Evolutionary conservation across 192 early-diverging fungal species (phyloP).

Genomic region (Paraglomus occultum): DNA sequence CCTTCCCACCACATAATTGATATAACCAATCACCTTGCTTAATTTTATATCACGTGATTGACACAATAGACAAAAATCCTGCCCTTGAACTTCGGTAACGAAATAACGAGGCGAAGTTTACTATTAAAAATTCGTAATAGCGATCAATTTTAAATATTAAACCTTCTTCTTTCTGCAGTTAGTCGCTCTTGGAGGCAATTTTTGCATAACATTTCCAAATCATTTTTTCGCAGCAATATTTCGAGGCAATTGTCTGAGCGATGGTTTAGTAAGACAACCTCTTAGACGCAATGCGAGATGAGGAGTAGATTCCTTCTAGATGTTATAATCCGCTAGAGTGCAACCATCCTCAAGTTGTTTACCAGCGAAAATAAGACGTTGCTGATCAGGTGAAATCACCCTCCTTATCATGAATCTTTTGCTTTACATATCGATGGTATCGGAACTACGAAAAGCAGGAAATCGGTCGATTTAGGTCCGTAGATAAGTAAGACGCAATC

Average conservation of each 20-base stretch:
- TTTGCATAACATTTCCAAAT: constrained; percentile 99
- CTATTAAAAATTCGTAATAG: too few relatives aligned
- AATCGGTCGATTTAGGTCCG: neutral
- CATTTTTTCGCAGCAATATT: constrained; percentile 99
- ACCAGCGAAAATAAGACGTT: constrained; percentile 99
- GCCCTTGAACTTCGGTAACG: too few relatives aligned
- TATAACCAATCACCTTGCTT: too few relatives aligned
- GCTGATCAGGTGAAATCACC: constrained; percentile 99
- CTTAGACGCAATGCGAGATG: constrained; percentile 96
- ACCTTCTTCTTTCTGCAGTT: constrained; percentile 99
- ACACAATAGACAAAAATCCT: too few relatives aligned
- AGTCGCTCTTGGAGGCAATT: constrained; percentile 98
- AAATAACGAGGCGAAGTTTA: too few relatives aligned
- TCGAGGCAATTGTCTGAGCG: constrained; percentile 97
- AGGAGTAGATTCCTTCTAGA: constrained; percentile 99
- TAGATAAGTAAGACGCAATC: neutral
- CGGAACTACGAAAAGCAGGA: constrained; percentile 41
- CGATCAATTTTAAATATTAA: too few relatives aligned
- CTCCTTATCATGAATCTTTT: constrained; percentile 85
- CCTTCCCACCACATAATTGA: too few relatives aligned
- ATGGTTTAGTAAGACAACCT: constrained; percentile 98
- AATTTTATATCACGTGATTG: too few relatives aligned
- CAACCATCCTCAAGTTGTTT: constrained; percentile 99
- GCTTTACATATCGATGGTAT: constrained; percentile 79
- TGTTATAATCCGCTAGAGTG: constrained; percentile 99